Evolutionary conservation across 2,329 filamentous ascomycete genomes (phyloP), one percentile per base, ranked within the genome.

Genomic region (Sporothrix protearum): DNA sequence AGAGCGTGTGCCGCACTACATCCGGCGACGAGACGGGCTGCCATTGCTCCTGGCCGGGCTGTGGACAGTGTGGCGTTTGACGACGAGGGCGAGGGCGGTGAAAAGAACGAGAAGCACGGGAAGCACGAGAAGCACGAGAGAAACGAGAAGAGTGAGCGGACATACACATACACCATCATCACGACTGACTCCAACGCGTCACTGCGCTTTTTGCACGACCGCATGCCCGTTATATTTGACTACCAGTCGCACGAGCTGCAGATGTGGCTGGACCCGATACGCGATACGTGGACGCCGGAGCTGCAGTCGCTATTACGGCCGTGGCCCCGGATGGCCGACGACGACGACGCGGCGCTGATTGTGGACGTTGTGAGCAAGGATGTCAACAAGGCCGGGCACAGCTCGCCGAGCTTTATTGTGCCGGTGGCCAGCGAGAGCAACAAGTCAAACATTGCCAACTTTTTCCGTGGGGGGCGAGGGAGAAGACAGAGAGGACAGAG

Each of bases 161-260:
- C 89, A 5, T 97, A 95, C 79, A 96, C 93, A 0, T 99, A 97
- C 80, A 95, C 94, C 1, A 89, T 99, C 78, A 95, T 98, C 79
- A 99, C 96, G 0, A 98, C 95, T 0, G 87, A 91, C 73, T 92
- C 93, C 8, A 97, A 95, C 77, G 84, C 89, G 74, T 91, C 95
- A 78, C 84, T 98, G 66, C 89, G 85, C 36, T 98, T 97, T 75
- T 84, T 99, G 22, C 96, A 99, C 78, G 91, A 97, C 77, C 90
- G 96, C 19, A 99, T 99, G 96, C 96, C 96, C 0, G 95, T 97
- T 6, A 92, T 98, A 39, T 80, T 99, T 0, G 90, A 97, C 6
- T 89, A 92, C 4, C 89, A 89, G 3, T 93, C 91, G 0, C 86
- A 92, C 0, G 86, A 84, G 12, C 84, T 97, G 77, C 86, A 83